Evolutionary conservation across 495 filamentous ascomycete species (phyloP), one percentile per base, ranked within the genome.

Genomic region (Penicillium lividum): DNA sequence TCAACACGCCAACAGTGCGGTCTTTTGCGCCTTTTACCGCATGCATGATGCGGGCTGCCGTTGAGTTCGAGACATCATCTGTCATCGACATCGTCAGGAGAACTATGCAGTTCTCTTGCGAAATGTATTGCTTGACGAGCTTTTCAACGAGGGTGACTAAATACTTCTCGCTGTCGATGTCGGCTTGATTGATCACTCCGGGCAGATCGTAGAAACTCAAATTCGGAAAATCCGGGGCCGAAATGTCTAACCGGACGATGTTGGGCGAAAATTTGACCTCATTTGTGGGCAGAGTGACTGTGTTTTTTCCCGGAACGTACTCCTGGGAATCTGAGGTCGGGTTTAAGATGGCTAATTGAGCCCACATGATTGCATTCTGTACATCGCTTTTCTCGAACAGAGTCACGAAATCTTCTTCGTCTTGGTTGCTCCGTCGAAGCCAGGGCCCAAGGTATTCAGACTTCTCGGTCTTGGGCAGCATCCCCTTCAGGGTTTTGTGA

Each of bases 201-300:
- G 91, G 91, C 0, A 95, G 72, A 61, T 96, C 91, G 59, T 88
- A 92, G 58, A 96, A 92, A 0, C 86, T 88, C 0, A 95, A 69
- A 38, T 86, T 84, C 0, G 89, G 86, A 0, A 93, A 80, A 0
- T 77, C 77, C 0, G 89, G 87, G 0, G 84, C 88, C 0, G 84
- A 84, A 11, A 96, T 90, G 40, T 91, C 85, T 0, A 96, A 61
- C 0, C 83, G 80, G 0, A 96, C 82, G 0, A 91, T 79, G 51
- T 96, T 96, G 0, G 91, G 91, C 0, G 86, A 89, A 59, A 94
- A 94, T 7, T 89, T 82, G 0, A 85, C 86, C 15, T 85, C 70
- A 0, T 63, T 52, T 0, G 60, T 25, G 3, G 42, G 36, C 16
- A 71, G 62, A 0, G 71, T 69, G 0, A 65, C 51, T 0, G 64